Conservation (phyloP, 176 grass and related monocot species). For the Carex scoparia region DNA sequence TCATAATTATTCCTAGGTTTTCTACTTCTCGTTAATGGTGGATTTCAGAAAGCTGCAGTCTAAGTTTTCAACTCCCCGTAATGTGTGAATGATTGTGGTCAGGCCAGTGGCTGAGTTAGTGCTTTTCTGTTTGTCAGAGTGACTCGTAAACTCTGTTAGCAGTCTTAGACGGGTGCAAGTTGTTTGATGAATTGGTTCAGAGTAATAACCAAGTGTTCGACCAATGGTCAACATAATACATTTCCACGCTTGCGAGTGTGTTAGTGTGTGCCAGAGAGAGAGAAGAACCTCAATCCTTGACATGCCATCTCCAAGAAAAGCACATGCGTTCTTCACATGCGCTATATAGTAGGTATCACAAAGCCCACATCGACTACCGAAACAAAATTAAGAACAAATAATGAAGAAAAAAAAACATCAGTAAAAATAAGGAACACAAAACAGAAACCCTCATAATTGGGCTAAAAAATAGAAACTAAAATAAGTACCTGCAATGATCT, state of each 20-base stretch:
- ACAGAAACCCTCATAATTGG: not conserved
- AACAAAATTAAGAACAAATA: not conserved
- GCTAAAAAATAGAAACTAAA: not conserved
- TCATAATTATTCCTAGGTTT: not conserved
- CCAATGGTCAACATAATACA: not conserved
- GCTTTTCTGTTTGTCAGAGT: not conserved
- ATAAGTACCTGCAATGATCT: conserved; percentile 76
- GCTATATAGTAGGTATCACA: conserved; percentile 96
- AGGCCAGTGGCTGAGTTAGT: not conserved
- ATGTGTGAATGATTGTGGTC: not conserved
- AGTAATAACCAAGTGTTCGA: not conserved
- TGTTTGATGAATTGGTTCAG: not conserved
- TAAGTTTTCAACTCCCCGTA: not conserved
- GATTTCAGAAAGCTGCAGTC: not conserved
- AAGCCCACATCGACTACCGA: conserved; percentile 59
- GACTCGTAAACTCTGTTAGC: not conserved
- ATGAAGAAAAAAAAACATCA: not conserved
- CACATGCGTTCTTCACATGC: conserved; percentile 77
- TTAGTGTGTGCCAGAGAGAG: not conserved
- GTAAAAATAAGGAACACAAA: not conserved
- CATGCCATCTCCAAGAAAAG: conserved; percentile 92
- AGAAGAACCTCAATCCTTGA: conserved; percentile 71
- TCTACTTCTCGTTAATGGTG: not conserved
- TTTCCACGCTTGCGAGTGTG: not conserved
- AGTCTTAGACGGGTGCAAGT: not conserved